Base-by-base conservation (phyloP, 352 stramenopile species). In the Phytopythium mirpurense region DNA sequence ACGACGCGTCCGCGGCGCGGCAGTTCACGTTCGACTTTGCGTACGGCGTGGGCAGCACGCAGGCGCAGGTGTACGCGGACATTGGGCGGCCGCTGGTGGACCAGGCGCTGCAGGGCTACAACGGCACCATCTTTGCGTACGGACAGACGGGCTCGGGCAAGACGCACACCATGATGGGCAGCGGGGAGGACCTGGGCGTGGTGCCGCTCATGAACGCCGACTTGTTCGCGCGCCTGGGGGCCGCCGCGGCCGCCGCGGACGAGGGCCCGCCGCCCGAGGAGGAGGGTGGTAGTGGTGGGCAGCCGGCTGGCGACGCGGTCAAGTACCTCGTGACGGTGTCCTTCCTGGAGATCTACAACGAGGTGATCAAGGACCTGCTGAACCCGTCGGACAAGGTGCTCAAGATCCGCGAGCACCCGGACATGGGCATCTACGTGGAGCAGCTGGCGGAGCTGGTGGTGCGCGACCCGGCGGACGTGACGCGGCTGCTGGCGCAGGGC, bases 281-380 rank as follows among this genome's bases (percentile, higher is more conserved):
- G 23, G n/a, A n/a, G n/a, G n/a, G n/a, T n/a, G n/a, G n/a, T n/a
- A n/a, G n/a, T n/a, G n/a, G n/a, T n/a, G n/a, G n/a, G n/a, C n/a
- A n/a, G n/a, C n/a, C n/a, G n/a, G 10, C 12, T 2, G 23, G 3
- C 10, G 43, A 50, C 43, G 26, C 43, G 4, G 47, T 78, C 42
- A 86, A 96, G 59, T 97, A 86, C 59, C 70, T 96, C 29, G 74
- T 97, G 16, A 90, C 82, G 1, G 89, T 96, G 16, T 96, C 86
- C n/a, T 98, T 96, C 58, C 67, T 98, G 21, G 93, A 98, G 56
- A 97, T 98, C 53, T 98, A 98, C 74, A 97, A 98, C 62, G 93
- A 98, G 61, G 80, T 96, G 2, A 95, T 98, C 56, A 90, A 95
- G 36, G 93, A 98, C 57, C 61, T 98, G 52, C 78, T 98, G 16